Percentiles rank a stretch among this genome's conserved stretches.
Conservation (phyloP, 192 early-diverging fungal genomes). For the Gaertneriomyces semiglobifer region DNA sequence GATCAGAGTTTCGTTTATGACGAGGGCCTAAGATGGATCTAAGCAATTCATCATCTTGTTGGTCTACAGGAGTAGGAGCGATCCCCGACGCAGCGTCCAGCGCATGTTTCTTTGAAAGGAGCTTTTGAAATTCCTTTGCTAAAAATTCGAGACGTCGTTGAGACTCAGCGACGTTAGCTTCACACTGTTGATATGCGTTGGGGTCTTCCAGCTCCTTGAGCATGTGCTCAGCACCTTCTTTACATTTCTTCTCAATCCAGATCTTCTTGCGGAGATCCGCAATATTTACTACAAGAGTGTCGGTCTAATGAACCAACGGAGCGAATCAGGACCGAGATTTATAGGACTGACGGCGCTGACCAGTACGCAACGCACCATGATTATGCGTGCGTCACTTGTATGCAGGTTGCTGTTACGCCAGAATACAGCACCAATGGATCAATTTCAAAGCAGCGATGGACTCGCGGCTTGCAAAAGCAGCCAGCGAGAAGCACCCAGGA, state of each 20-base stretch:
- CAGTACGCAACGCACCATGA: too few species aligned
- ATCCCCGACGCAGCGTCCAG: not conserved
- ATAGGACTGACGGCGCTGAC: too few species aligned
- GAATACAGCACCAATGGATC: too few species aligned
- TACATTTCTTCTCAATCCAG: conserved; percentile 68
- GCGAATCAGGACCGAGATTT: too few species aligned
- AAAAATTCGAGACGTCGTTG: conserved; percentile 42
- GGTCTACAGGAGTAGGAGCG: not conserved
- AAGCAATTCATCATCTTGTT: not conserved
- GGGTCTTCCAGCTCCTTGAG: conserved; percentile 67
- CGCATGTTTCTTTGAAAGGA: conserved; percentile 25
- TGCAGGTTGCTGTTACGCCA: too few species aligned
- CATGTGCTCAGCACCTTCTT: conserved; percentile 70
- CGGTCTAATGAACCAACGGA: too few species aligned
- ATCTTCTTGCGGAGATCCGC: conserved; percentile 68
- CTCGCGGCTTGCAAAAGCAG: too few species aligned
- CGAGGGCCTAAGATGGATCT: not conserved
- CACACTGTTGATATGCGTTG: conserved; percentile 71
- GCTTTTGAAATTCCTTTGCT: conserved; percentile 31
- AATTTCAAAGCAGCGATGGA: too few species aligned
- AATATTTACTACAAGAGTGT: conserved; percentile 55
- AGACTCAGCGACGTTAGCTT: conserved; percentile 46
- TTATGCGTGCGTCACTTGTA: too few species aligned
- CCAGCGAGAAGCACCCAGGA: too few species aligned
- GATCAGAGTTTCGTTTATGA: conserved; percentile 22